phyloP scores from a whole-genome alignment of 2,329 filamentous ascomycete genomes.

The Pestalotiopsis fici region DNA sequence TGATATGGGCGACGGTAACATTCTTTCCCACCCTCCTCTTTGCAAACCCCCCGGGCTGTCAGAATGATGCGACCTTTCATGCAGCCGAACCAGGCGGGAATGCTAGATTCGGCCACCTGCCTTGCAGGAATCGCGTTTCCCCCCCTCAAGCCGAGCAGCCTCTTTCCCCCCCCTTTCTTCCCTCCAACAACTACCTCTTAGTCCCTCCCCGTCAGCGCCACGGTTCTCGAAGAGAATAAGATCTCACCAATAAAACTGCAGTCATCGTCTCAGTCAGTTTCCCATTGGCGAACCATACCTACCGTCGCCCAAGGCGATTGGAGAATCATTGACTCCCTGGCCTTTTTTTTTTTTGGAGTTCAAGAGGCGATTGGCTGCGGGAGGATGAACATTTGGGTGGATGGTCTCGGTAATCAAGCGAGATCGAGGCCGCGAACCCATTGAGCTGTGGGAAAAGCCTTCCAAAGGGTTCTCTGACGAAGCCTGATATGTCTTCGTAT shows the following conservation, averaged over 20 bases:
- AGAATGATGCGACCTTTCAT: neutral
- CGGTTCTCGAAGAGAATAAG: neutral
- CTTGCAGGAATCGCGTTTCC: neutral
- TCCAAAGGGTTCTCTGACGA: too few species aligned
- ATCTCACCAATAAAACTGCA: neutral
- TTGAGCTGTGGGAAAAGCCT: neutral
- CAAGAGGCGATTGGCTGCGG: neutral
- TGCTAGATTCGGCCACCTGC: slow-evolving; percentile 7
- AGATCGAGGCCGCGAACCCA: neutral
- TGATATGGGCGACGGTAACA: neutral
- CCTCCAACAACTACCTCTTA: neutral
- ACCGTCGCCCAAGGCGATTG: neutral
- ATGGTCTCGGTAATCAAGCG: neutral
- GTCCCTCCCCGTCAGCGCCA: too few species aligned
- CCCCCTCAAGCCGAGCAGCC: neutral
- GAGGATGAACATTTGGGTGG: neutral
- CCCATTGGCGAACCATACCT: neutral
- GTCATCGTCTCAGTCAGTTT: neutral
- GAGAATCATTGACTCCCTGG: neutral
- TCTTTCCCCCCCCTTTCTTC: neutral
- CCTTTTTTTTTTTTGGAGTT: neutral
- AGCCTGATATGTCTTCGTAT: too few species aligned
- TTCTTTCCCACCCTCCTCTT: neutral
- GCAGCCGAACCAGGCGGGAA: neutral
- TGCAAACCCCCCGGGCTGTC: neutral